Evolutionary conservation across 2,329 filamentous ascomycete genomes (phyloP).

Genomic region (Aureobasidium subglaciale): DNA sequence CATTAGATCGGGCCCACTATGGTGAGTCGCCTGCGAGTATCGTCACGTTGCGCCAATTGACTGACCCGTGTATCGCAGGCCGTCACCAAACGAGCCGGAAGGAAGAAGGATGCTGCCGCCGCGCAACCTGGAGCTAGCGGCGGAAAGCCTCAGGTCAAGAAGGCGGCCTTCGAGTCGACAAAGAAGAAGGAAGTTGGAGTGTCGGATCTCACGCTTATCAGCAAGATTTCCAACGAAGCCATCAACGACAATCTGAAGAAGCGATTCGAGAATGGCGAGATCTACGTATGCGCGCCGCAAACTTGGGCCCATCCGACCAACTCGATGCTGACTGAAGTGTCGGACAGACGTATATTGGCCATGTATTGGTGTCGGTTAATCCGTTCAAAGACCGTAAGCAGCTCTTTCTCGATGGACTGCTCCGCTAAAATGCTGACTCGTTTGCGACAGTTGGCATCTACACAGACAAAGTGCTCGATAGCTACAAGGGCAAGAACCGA

Average conservation of each 20-base stretch:
- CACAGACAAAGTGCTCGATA: slow-evolving; percentile 85
- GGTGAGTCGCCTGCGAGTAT: background rate
- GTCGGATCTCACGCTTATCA: slow-evolving; percentile 92
- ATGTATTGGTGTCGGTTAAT: slow-evolving; percentile 98
- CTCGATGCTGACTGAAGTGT: background rate
- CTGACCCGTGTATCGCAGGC: slow-evolving; percentile 32
- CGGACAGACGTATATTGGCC: slow-evolving; percentile 85
- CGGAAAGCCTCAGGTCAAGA: slow-evolving; percentile 69
- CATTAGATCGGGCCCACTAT: slow-evolving; percentile 9
- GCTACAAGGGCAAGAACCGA: slow-evolving; percentile 94
- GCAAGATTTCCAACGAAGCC: slow-evolving; percentile 97
- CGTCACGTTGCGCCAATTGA: background rate
- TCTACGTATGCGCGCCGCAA: slow-evolving; percentile 51
- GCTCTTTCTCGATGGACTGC: too few species aligned
- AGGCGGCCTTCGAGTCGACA: slow-evolving; percentile 88
- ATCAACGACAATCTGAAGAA: slow-evolving; percentile 99
- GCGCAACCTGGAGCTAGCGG: slow-evolving; percentile 33
- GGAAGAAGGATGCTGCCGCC: slow-evolving; percentile 43
- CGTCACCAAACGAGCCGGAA: slow-evolving; percentile 51
- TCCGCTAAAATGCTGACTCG: background rate
- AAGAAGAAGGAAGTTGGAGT: slow-evolving; percentile 99
- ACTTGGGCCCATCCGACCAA: background rate
- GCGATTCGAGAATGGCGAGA: slow-evolving; percentile 93
- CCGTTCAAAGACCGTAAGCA: slow-evolving; percentile 69
- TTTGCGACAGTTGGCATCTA: slow-evolving; percentile 67